Percentiles rank a stretch among this genome's conserved stretches.
phyloP scores from a whole-genome alignment of 306 rosid species.

The Cucurbita argyrosperma region DNA sequence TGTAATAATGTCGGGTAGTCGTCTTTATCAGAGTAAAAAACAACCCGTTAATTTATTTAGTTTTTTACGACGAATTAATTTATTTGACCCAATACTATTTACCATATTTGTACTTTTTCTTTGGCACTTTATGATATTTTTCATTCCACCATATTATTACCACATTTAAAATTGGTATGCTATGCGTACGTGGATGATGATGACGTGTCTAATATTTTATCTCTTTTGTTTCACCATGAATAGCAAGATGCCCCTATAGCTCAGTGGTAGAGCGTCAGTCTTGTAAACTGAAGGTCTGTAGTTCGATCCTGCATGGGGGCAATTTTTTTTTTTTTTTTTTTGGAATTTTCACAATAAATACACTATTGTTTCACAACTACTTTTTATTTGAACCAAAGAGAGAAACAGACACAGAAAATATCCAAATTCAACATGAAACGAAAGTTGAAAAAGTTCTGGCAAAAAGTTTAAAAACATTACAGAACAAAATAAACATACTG shows the following conservation, averaged over 20 bases:
- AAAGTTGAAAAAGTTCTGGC: not conserved
- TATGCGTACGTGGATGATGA: no score
- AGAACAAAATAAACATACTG: not conserved
- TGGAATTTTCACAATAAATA: not conserved
- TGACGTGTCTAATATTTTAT: not conserved
- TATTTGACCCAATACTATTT: not conserved
- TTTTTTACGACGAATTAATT: no score
- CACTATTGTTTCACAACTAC: not conserved
- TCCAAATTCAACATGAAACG: not conserved
- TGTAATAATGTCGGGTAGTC: not conserved
- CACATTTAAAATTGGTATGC: no score
- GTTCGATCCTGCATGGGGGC: conserved; percentile 7
- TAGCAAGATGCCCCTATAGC: not conserved
- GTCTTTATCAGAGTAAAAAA: not conserved
- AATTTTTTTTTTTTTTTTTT: not conserved
- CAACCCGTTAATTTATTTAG: not conserved
- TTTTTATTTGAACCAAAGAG: not conserved
- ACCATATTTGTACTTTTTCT: not conserved
- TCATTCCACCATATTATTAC: not conserved
- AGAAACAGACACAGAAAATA: not conserved
- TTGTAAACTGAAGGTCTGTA: conserved; percentile 8
- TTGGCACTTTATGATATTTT: not conserved
- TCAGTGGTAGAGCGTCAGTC: conserved; percentile 11
- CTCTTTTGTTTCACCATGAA: no score
- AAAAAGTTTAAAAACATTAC: not conserved